Conservation (phyloP, 2,329 filamentous ascomycete genomes). For the Capronia coronata region DNA sequence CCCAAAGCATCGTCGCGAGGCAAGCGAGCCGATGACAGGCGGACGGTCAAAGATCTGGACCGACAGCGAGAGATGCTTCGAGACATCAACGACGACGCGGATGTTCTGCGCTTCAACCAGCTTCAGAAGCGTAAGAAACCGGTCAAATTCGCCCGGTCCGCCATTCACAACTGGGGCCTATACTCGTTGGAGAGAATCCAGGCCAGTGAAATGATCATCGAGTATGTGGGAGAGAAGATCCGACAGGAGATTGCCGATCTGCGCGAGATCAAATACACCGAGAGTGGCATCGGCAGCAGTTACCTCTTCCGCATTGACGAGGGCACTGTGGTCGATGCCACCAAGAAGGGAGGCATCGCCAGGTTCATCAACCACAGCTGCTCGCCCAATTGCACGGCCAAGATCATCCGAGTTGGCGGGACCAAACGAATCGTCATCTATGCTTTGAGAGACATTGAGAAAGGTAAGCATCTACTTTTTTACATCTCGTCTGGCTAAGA, state of each 20-base stretch:
- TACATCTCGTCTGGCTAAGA: not conserved
- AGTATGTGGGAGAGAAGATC: constrained; percentile 97
- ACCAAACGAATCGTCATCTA: constrained; percentile 99
- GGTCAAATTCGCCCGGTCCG: constrained; percentile 93
- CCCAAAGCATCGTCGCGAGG: constrained; percentile 86
- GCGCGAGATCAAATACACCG: constrained; percentile 82
- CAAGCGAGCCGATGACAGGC: constrained; percentile 91
- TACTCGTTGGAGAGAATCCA: constrained; percentile 97
- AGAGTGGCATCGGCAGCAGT: constrained; percentile 93
- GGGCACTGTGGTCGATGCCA: constrained; percentile 94
- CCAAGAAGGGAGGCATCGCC: constrained; percentile 96
- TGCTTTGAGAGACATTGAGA: constrained; percentile 84
- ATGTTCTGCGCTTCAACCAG: constrained; percentile 87
- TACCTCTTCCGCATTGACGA: constrained; percentile 98
- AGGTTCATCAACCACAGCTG: constrained; percentile 98
- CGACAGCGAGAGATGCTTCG: constrained; percentile 77
- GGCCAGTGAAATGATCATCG: constrained; percentile 99
- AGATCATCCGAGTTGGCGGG: constrained; percentile 98
- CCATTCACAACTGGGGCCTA: constrained; percentile 97
- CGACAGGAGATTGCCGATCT: constrained; percentile 96
- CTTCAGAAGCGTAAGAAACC: constrained; percentile 99
- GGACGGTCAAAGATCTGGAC: constrained; percentile 88
- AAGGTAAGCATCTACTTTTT: constrained; percentile 59
- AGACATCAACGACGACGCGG: constrained; percentile 69
- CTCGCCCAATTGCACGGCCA: constrained; percentile 96